A percentile compares a stretch with the other conserved stretches of the same genome.
These are phyloP conservation scores for Nannizzia gypsea DNA, from an alignment of 2,329 filamentous ascomycete species.

Conservation along the genomic window DNA sequence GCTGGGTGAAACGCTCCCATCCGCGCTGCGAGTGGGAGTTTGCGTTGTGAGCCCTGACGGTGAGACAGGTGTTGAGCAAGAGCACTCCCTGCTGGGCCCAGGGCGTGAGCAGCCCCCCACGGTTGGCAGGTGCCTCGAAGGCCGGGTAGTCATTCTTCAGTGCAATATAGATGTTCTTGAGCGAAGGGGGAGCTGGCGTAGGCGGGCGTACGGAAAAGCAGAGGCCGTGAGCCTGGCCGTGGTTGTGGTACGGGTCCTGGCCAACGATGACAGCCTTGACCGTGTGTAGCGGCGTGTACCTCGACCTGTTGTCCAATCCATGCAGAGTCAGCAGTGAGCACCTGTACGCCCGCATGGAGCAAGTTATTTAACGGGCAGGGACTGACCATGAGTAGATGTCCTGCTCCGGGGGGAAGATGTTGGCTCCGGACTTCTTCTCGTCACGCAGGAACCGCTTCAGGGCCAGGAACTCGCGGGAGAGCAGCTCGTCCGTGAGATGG, in stretches of 20 bases:
- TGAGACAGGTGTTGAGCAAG: conserved; percentile 88
- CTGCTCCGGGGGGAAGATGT: conserved; percentile 73
- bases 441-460: conserved; percentile 77
- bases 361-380: too few species aligned
- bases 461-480: conserved; percentile 66
- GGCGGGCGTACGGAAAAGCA: conserved; percentile 91
- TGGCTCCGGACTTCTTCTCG: conserved; percentile 61
- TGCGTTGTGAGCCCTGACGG: conserved; percentile 77
- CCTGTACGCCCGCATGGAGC: not conserved
- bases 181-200: conserved; percentile 74
- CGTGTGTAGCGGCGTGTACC: conserved; percentile 73
- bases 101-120: conserved; percentile 70
- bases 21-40: conserved; percentile 76
- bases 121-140: conserved; percentile 64
- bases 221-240: conserved; percentile 89
- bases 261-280: conserved; percentile 91
- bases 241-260: conserved; percentile 94
- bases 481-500: conserved; percentile 75
- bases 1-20: conserved; percentile 90
- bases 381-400: conserved; percentile 87
- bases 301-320: conserved; percentile 62
- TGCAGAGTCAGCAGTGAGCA: conserved; percentile 8
- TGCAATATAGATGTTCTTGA: conserved; percentile 85
- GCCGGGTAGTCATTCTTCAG: conserved; percentile 78
- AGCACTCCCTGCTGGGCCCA: conserved; percentile 93